Conservation (phyloP, 2,329 filamentous ascomycete genomes). For the Ophiostoma australiae region DNA sequence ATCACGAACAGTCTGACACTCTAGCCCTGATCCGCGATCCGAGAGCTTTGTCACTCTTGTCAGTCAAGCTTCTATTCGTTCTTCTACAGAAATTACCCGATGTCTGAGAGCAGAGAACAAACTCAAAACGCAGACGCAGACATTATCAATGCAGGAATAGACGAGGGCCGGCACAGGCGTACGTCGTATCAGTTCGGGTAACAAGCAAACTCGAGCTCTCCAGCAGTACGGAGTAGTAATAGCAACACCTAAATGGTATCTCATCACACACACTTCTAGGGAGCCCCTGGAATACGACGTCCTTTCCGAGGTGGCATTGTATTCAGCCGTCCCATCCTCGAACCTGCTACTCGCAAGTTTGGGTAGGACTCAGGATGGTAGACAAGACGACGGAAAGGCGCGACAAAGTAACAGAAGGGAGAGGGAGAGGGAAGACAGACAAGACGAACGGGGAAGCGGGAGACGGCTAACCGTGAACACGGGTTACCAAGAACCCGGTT, state of each 20-base stretch:
- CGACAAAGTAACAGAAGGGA: background rate
- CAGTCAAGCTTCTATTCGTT: background rate
- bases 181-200: background rate
- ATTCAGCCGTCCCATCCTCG: background rate
- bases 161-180: background rate
- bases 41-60: background rate
- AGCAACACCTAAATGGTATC: background rate
- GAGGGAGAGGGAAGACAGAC: background rate
- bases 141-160: background rate
- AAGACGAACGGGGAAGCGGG: background rate
- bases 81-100: background rate
- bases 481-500: background rate
- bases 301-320: constrained; percentile 2
- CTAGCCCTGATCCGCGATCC: background rate
- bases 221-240: background rate
- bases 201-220: background rate
- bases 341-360: background rate
- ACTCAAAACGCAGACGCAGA: background rate
- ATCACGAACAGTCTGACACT: background rate
- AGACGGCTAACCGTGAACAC: background rate
- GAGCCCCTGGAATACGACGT: constrained; percentile 2
- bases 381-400: background rate
- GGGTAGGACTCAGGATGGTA: background rate
- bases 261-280: background rate
- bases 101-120: background rate